Evolutionary conservation across 331 rosid species (phyloP), one percentile per base, ranked within the genome.

Genomic region (Arachis monticola): DNA sequence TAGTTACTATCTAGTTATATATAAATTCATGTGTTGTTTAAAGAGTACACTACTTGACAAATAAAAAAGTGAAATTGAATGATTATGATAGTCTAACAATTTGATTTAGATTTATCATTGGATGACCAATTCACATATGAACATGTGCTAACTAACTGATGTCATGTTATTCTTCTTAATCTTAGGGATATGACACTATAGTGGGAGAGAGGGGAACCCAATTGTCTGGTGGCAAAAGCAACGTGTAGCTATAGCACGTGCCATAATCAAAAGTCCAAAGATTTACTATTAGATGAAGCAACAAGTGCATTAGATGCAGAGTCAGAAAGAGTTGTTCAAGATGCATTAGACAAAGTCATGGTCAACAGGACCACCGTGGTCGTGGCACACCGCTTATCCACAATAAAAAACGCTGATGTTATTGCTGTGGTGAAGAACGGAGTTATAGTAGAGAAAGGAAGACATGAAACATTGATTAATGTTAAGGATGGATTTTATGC

Each of bases 381-480:
- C 17, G 94, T 92, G 55, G 97, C 97, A 10, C 97, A 92, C 77
- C 86, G 96, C 22, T 70, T 92, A 1, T 90, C 97, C 10, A 92
- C 97, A 7, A 92, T 92, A 59, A 92, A 87, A 81, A 88, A 90
- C 35, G 97, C 94, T 0, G 97, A 92, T 72, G 76, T 85, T 32
- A 90, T 92, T 56, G 96, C 97, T 0, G 96, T 92, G 55, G 96
- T 90, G 7, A 92, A 92, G 58, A 92, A 88, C 63, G 97, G 97
- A 17, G 85, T 90, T 12, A 90, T 92, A 22, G 97, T 90, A 5
- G 96, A 92, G 79, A 90, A 90, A 75, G 97, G 97, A 11, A 85
- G 75, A 76, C 97, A 92, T 27, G 96, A 92, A 32, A 85, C 77
- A 0, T 73, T 90, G 67, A 88, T 92, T 50, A 85, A 84, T 8